A percentile compares a stretch with the other conserved stretches of the same genome.
Evolutionary conservation across 352 stramenopile species (phyloP).

Genomic region (Pythium monospermum): DNA sequence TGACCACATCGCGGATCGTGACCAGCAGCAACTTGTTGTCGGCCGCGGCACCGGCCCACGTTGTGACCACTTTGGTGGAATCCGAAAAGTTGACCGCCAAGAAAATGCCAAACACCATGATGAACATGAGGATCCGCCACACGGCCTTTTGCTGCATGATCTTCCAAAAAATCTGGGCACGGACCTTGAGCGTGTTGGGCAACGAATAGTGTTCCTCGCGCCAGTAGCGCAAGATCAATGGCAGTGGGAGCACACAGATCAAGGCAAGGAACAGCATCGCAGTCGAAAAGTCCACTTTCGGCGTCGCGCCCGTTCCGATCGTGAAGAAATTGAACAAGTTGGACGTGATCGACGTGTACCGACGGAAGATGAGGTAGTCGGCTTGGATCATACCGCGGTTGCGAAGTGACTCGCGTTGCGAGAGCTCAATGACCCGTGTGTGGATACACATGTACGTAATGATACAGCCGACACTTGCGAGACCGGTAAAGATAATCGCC

Average conservation of each 20-base stretch:
- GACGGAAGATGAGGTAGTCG: slow-evolving; percentile 60
- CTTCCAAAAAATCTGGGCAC: slow-evolving; percentile 63
- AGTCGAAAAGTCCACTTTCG: slow-evolving; percentile 35
- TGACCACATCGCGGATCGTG: slow-evolving; percentile 46
- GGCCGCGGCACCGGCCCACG: slow-evolving; percentile 31
- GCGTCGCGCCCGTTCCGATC: slow-evolving; percentile 28
- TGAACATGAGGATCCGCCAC: slow-evolving; percentile 63
- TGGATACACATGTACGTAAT: slow-evolving; percentile 61
- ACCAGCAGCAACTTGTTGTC: slow-evolving; percentile 43
- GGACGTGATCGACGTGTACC: slow-evolving; percentile 45
- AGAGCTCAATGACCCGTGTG: slow-evolving; percentile 59
- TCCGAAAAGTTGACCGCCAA: slow-evolving; percentile 49
- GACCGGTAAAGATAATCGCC: slow-evolving; percentile 32
- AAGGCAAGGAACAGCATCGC: slow-evolving; percentile 45
- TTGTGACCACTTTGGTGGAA: slow-evolving; percentile 33
- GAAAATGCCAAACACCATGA: slow-evolving; percentile 57
- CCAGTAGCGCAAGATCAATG: slow-evolving; percentile 49
- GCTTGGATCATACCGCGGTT: slow-evolving; percentile 51
- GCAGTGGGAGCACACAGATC: slow-evolving; percentile 47
- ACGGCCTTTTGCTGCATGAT: slow-evolving; percentile 75
- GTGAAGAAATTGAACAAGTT: slow-evolving; percentile 48
- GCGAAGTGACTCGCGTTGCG: slow-evolving; percentile 52
- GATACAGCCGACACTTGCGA: slow-evolving; percentile 58
- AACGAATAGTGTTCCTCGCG: slow-evolving; percentile 63
- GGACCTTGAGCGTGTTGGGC: slow-evolving; percentile 53